A percentile compares a stretch with the other conserved stretches of the same genome.
Evolutionary conservation across 495 filamentous ascomycete genomes (phyloP).

Genomic region (Penicillium coffeae): DNA sequence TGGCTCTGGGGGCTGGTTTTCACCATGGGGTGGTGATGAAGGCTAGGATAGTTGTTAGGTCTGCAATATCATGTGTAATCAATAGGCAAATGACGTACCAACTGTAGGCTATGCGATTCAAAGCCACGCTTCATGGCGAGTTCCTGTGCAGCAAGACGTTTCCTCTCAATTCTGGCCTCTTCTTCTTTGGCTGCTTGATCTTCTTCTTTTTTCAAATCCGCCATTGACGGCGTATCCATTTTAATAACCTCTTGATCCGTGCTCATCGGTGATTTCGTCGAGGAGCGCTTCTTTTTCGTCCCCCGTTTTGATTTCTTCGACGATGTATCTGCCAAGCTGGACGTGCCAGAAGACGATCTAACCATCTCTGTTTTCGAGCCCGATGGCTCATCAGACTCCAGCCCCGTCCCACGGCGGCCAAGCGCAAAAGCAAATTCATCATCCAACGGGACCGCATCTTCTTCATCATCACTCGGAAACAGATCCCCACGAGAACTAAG

Average conservation of each 20-base stretch:
- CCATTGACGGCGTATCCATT: slow-evolving; percentile 52
- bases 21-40: slow-evolving; percentile 3
- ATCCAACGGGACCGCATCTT: slow-evolving; percentile 87
- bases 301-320: slow-evolving; percentile 39
- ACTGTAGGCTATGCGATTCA: slow-evolving; percentile 11
- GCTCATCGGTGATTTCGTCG: slow-evolving; percentile 21
- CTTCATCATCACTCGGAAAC: slow-evolving; percentile 88
- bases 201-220: slow-evolving; percentile 75
- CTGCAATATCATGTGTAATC: background rate
- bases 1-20: slow-evolving; percentile 8
- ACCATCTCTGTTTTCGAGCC: slow-evolving; percentile 67
- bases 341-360: slow-evolving; percentile 51
- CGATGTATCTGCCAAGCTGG: slow-evolving; percentile 52
- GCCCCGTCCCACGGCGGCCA: slow-evolving; percentile 58
- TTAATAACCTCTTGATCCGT: slow-evolving; percentile 22
- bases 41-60: slow-evolving; percentile 14
- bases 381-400: slow-evolving; percentile 63
- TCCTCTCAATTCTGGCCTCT: slow-evolving; percentile 63
- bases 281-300: slow-evolving; percentile 29
- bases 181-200: slow-evolving; percentile 63
- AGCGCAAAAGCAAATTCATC: slow-evolving; percentile 88
- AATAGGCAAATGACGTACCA: background rate
- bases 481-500: slow-evolving; percentile 90
- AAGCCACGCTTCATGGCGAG: slow-evolving; percentile 71
- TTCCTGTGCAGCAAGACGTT: slow-evolving; percentile 65